Base-by-base conservation (phyloP, 176 grass and related monocot genomes). In the Eleusine coracana region DNA sequence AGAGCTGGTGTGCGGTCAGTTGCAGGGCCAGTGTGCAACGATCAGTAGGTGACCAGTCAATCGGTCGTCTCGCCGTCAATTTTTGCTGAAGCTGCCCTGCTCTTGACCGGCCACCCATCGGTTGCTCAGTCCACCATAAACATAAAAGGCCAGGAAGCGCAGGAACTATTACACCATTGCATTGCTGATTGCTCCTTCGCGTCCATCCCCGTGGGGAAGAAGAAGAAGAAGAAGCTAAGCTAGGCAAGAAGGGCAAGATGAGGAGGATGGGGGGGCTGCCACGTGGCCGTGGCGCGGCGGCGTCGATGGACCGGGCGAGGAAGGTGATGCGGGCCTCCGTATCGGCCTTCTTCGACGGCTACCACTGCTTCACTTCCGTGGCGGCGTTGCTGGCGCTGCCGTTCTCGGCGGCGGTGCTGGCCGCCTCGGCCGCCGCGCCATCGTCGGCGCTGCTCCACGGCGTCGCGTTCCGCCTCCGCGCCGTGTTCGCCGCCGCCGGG, bases 351-450 rank as follows among this genome's bases (percentile, higher is more conserved):
- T 93, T 92, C 85, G 56, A 84, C 17, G 90, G 91, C 16, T 96
- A 92, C 87, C 83, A 87, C 45, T 75, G 87, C 85, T 99, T 92
- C 91, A 91, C 85, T 42, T 86, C 91, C 70, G 86, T 93, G 1
- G 91, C 96, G 3, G 93, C 93, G 12, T 40, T 92, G 45, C 80
- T 99, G 46, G 85, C 83, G 48, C 85, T 93, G 38, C 92, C 92
- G 13, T 90, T 85, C 49, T 87, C 88, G 13, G 87, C 91, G 2
- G 86, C 88, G 1, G 82, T 90, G 77, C 89, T 99, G 39, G 83
- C 73, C 11, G 88, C 88, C 12, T 72, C 87, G 62, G 89, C 84
- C 18, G 15, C 77, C 75, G 67, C 89, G 18, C 0, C 84, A 3
- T 74, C 87, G 5, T 64, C 91, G 18, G 62, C 11, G 10, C 1